Conservation (phyloP, 768 basidiomycete genomes). For the Suillus spraguei region DNA sequence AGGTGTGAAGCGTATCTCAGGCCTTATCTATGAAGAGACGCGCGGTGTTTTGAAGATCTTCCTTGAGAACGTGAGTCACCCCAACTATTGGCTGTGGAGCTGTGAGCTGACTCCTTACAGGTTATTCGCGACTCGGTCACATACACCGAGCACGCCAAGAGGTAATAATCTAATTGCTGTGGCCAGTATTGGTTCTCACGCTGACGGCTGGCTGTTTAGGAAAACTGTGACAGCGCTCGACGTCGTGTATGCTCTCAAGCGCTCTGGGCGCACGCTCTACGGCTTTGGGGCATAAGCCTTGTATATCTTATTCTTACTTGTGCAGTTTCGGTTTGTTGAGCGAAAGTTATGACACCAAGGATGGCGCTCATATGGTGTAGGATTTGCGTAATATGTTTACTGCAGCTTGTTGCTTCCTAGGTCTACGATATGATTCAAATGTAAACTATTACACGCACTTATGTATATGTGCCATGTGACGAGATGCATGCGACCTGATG, state of each 20-base stretch:
- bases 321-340: neutral
- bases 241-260: conserved; percentile 76
- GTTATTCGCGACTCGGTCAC: conserved; percentile 92
- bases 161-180: conserved; percentile 28
- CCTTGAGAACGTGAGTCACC: conserved; percentile 72
- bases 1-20: conserved; percentile 91
- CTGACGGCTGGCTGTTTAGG: conserved; percentile 33
- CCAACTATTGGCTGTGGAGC: conserved; percentile 8
- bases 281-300: conserved; percentile 71
- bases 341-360: neutral
- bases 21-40: conserved; percentile 90
- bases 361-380: neutral
- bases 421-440: conserved; percentile 2
- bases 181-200: neutral
- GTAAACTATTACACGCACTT: conserved; percentile 3
- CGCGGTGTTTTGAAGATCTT: conserved; percentile 92
- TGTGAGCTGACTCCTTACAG: conserved; percentile 37
- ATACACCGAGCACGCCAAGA: conserved; percentile 92
- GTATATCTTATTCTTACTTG: conserved; percentile 2
- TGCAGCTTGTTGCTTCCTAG: neutral
- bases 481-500: too few species aligned
- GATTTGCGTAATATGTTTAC: conserved; percentile 2
- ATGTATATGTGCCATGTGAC: neutral
- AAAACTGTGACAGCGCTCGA: conserved; percentile 90
- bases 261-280: conserved; percentile 77